phyloP scores from a whole-genome alignment of 1,284 basidiomycete genomes.

The Coniferiporia sulphurascens region DNA sequence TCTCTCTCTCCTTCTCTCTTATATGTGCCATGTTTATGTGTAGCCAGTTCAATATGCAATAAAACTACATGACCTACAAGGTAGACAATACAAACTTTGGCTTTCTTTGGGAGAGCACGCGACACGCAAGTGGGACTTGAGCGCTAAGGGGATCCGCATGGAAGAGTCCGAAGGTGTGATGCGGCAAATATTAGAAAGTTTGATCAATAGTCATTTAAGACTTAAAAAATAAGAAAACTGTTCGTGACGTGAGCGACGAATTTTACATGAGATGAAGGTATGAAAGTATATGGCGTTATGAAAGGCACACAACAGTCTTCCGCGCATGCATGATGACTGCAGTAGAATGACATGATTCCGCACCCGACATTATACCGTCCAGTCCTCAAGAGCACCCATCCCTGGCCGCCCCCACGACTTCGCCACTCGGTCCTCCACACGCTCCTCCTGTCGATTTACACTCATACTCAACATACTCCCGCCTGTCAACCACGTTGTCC shows the following conservation, averaged over 20 bases:
- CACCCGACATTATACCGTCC: conserved; percentile 40
- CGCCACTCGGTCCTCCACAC: conserved; percentile 44
- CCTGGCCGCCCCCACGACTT: conserved; percentile 44
- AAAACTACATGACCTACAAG: neutral
- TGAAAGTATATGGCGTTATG: neutral
- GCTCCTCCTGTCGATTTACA: conserved; percentile 36
- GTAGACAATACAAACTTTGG: neutral
- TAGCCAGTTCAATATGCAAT: neutral
- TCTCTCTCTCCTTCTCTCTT: neutral
- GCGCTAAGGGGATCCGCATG: no score
- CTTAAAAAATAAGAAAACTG: neutral
- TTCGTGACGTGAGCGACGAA: no score
- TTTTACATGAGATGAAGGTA: neutral
- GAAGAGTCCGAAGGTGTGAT: no score
- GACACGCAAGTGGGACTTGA: neutral
- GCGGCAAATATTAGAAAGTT: no score
- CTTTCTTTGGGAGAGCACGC: neutral
- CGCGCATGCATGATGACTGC: neutral
- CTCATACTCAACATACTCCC: conserved; percentile 24
- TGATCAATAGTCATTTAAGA: neutral
- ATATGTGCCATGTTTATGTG: neutral
- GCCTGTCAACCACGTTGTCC: conserved; percentile 41
- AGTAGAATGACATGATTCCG: neutral
- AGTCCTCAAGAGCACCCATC: conserved; percentile 50
- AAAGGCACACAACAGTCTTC: neutral